Evolutionary conservation across 768 basidiomycete genomes (phyloP).

Genomic region (Pulveroboletus sp.): DNA sequence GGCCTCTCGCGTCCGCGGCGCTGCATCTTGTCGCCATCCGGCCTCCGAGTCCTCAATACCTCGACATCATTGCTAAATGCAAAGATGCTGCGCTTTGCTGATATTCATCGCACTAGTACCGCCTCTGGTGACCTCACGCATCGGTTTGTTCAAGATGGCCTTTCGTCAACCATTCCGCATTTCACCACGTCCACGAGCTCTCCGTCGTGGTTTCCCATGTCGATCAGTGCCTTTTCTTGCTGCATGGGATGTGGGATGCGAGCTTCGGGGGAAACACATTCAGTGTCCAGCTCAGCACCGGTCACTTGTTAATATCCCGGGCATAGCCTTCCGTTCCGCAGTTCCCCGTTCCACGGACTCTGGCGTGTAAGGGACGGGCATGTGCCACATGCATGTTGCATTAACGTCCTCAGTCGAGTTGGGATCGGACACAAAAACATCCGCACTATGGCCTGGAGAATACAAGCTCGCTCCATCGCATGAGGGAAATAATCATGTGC

Average conservation of each 20-base stretch:
- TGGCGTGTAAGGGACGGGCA: not conserved
- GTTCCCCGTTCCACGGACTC: not conserved
- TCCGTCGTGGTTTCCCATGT: not conserved
- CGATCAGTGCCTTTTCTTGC: not conserved
- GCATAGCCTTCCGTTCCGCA: slow-evolving; percentile 7
- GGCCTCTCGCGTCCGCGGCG: slow-evolving; percentile 1
- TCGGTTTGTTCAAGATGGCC: not conserved
- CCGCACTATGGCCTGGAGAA: not conserved
- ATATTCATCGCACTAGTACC: slow-evolving; percentile 10
- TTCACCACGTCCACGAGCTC: not conserved
- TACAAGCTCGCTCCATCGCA: slow-evolving; percentile 2
- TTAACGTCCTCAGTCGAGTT: not conserved
- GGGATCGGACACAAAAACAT: not conserved
- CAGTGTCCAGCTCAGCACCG: slow-evolving; percentile 11
- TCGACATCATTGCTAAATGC: slow-evolving; percentile 4
- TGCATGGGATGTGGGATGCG: not conserved
- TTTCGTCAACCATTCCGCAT: not conserved
- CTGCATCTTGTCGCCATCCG: not conserved
- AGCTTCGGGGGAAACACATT: slow-evolving; percentile 11
- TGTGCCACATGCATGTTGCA: too few species aligned
- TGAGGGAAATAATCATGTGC: not conserved
- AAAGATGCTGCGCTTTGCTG: not conserved
- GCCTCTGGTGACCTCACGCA: slow-evolving; percentile 5
- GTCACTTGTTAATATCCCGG: slow-evolving; percentile 1
- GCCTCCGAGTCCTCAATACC: not conserved